Conservation (phyloP, 176 grass and related monocot genomes). For the maize (Zea mays) region Zm-B73-REFERENCE-NAM-5.0 NC_050098.1:110674501-110675000, state of each 20-base stretch:
- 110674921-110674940: slow-evolving; percentile 78
- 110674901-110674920: neutral
- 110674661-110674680: slow-evolving; percentile 84
- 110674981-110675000: slow-evolving; percentile 88
- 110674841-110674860: neutral
- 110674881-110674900: no score
- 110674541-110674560: slow-evolving; percentile 94
- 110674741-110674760: slow-evolving; percentile 99
- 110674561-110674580: slow-evolving; percentile 93
- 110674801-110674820: slow-evolving; percentile 94
- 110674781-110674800: slow-evolving; percentile 83
- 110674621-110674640: slow-evolving; percentile 95
- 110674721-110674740: slow-evolving; percentile 97
- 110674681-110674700: slow-evolving; percentile 91
- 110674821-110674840: slow-evolving; percentile 85
- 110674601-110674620: slow-evolving; percentile 95
- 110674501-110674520: slow-evolving; percentile 99
- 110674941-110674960: slow-evolving; percentile 92
- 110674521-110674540: slow-evolving; percentile 87
- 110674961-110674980: slow-evolving; percentile 96
- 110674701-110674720: slow-evolving; percentile 99
- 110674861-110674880: neutral
- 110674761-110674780: slow-evolving; percentile 89
- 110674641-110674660: slow-evolving; percentile 86
- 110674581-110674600: slow-evolving; percentile 96